These are phyloP conservation scores for Micractinium sp. DNA, from an alignment of 139 green algal species.

Conservation along the genomic window DNA sequence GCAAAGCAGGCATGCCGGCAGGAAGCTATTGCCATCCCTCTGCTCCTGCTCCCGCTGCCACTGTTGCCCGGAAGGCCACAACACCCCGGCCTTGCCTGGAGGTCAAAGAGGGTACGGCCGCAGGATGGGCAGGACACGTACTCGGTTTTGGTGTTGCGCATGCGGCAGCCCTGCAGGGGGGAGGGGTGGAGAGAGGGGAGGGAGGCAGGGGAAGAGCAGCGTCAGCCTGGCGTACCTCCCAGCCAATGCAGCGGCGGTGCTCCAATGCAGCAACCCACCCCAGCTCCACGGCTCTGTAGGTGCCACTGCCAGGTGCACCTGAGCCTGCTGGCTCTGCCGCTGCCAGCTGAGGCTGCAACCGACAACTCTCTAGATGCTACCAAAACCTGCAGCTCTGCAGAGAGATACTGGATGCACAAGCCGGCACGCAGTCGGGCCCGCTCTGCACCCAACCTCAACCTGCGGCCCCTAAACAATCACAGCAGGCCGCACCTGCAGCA, in stretches of 20 bases:
- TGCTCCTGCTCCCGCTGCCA: background rate
- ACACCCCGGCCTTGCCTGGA: slow-evolving; percentile 48
- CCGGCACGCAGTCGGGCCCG: background rate
- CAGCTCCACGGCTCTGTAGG: background rate
- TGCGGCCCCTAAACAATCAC: no score
- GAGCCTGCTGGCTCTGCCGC: no score
- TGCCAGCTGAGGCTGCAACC: background rate
- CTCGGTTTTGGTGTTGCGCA: slow-evolving; percentile 99
- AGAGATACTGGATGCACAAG: background rate
- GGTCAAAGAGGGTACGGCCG: slow-evolving; percentile 97
- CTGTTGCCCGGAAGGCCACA: background rate
- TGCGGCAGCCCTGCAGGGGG: slow-evolving; percentile 85
- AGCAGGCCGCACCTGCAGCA: slow-evolving; percentile 87
- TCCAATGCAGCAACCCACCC: background rate
- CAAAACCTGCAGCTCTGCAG: background rate
- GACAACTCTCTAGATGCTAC: background rate
- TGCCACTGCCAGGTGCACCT: no score
- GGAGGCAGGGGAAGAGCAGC: background rate
- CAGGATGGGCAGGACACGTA: slow-evolving; percentile 98
- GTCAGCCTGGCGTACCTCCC: background rate
- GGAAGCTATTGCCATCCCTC: background rate
- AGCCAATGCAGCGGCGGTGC: background rate
- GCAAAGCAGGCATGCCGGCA: background rate
- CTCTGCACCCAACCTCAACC: no score
- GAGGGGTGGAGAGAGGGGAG: background rate